Evolutionary conservation across 306 rosid genomes (phyloP).

Genomic region (Lathyrus oleraceus): DNA sequence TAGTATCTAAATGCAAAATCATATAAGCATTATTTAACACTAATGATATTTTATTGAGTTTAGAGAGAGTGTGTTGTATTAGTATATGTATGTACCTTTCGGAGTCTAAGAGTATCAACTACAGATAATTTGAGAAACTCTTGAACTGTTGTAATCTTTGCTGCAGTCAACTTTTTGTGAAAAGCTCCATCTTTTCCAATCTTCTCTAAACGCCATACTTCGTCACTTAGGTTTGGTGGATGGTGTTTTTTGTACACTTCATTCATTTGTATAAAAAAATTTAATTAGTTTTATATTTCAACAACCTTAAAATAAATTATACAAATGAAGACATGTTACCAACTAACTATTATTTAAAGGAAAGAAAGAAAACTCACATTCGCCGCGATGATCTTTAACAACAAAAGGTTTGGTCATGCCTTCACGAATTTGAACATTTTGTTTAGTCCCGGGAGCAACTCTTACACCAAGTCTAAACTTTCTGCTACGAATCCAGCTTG

Average conservation of each 20-base stretch:
- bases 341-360: neutral
- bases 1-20: conserved; percentile 48
- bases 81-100: conserved; percentile 37
- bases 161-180: conserved; percentile 50
- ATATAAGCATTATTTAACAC: neutral
- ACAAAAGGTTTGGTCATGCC: conserved; percentile 70
- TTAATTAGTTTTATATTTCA: too few relatives aligned
- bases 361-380: conserved; percentile 58
- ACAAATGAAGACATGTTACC: neutral
- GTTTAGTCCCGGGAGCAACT: conserved; percentile 43
- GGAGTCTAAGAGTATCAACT: conserved; percentile 52
- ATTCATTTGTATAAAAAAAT: too few relatives aligned
- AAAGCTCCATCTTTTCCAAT: conserved; percentile 94
- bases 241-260: conserved; percentile 92
- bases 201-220: conserved; percentile 94
- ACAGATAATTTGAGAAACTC: conserved; percentile 66
- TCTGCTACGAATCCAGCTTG: conserved; percentile 86
- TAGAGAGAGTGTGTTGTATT: neutral
- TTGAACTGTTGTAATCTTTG: conserved; percentile 60
- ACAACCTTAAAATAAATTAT: neutral
- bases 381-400: conserved; percentile 95
- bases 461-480: conserved; percentile 69
- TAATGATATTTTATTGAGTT: neutral
- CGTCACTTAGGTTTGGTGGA: conserved; percentile 75
- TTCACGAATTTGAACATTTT: conserved; percentile 52